Base-by-base conservation (phyloP, 78 protist genomes). In the Isochrysis galbana region DNA sequence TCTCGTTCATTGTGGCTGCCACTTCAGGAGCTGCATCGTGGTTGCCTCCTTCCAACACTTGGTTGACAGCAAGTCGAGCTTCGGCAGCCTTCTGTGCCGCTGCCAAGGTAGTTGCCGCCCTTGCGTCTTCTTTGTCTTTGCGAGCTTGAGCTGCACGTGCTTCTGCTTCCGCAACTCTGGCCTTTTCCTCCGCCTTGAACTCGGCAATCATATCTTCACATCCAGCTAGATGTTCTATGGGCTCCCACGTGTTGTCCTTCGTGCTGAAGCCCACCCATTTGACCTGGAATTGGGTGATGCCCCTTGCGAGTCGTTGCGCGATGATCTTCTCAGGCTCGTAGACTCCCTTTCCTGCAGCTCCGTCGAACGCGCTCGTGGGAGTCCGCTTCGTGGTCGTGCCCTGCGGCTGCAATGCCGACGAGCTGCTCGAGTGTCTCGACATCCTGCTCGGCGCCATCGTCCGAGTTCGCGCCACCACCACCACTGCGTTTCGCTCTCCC, bases 231-330 rank as follows among this genome's bases (percentile, higher is more conserved):
- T 61, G 72, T 32, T 61, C 72, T 23, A 61, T 61, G 36, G 74
- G 74, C 74, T 67, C 74, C 74, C 74, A 67, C 32, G 74, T 67
- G 74, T 67, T 67, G 74, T 67, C 74, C 74, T 67, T 67, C 5
- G 5, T 67, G 38, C 29, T n/a, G 74, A 26, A 67, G 74, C 74
- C 74, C 32, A 2, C 32, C 74, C 74, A 67, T n/a, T 67, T 67
- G 38, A 67, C 74, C 32, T 67, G 4, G 74, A 17, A 67, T 11
- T 67, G 74, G 11, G 17, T 11, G 36, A 26, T 26, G 36, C 74
- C 74, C 14, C 29, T 67, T n/a, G 74, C 74, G 36, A 67, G 32
- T 3, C 74, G 17, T n/a, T 67, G 74, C 74, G 74, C 74, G 36
- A 67, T 26, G 74, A 67, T 67, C 14, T 11, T 67, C 74, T 67